phyloP scores from a whole-genome alignment of 768 basidiomycete species.

The Mrakia frigida region DNA sequence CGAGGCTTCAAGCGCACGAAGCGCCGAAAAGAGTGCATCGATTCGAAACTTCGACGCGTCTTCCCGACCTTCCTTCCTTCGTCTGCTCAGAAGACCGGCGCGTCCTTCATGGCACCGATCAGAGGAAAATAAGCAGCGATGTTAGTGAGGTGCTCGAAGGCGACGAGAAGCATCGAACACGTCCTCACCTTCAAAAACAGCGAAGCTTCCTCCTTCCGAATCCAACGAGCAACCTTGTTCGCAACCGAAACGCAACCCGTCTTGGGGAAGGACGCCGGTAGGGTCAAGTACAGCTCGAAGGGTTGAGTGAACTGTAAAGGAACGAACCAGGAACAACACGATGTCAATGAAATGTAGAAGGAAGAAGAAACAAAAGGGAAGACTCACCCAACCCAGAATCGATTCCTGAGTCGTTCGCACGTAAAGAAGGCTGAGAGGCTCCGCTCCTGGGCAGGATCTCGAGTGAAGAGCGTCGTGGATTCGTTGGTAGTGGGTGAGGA shows the following conservation, averaged over 20 bases:
- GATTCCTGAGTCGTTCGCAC: slow-evolving; percentile 78
- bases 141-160: not conserved
- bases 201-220: slow-evolving; percentile 74
- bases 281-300: slow-evolving; percentile 81
- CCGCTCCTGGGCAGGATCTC: slow-evolving; percentile 68
- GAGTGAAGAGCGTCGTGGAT: slow-evolving; percentile 86
- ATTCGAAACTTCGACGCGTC: not conserved
- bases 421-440: slow-evolving; percentile 78
- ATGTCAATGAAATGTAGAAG: not conserved
- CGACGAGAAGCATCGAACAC: too few relatives aligned
- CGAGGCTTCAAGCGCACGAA: too few relatives aligned
- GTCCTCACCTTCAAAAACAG: slow-evolving; percentile 61
- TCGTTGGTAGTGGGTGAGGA: slow-evolving; percentile 80
- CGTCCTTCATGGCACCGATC: slow-evolving; percentile 52
- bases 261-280: slow-evolving; percentile 81
- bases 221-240: slow-evolving; percentile 83
- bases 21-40: not conserved
- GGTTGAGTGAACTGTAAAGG: slow-evolving; percentile 73
- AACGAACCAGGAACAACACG: not conserved
- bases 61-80: not conserved
- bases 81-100: slow-evolving; percentile 68
- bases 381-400: slow-evolving; percentile 89
- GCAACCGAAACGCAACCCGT: slow-evolving; percentile 80
- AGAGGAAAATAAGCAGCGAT: not conserved
- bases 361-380: not conserved